Conservation (phyloP, 2,329 filamentous ascomycete species). For the Colletotrichum agaves region DNA sequence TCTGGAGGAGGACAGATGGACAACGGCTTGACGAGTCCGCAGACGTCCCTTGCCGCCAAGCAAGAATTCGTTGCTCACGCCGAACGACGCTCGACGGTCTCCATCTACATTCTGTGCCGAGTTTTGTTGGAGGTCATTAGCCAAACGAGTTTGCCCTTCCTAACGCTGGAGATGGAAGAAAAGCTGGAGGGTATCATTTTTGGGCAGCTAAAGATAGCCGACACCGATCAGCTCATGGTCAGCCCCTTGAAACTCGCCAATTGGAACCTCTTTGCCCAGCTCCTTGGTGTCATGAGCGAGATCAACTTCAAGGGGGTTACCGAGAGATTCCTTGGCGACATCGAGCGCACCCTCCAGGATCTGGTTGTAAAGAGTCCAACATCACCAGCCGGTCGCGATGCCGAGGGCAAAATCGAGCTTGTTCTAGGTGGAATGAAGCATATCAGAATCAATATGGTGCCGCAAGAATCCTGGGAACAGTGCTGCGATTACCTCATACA, state of each 20-base stretch:
- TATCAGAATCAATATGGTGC: slow-evolving; percentile 78
- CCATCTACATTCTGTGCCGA: slow-evolving; percentile 94
- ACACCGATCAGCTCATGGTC: slow-evolving; percentile 80
- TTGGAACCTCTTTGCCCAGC: slow-evolving; percentile 92
- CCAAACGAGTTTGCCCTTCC: slow-evolving; percentile 83
- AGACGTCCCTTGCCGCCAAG: slow-evolving; percentile 57
- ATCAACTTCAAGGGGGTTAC: slow-evolving; percentile 89
- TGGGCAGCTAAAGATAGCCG: slow-evolving; percentile 89
- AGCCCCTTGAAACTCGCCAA: slow-evolving; percentile 91
- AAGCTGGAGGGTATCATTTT: slow-evolving; percentile 97
- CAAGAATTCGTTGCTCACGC: slow-evolving; percentile 82
- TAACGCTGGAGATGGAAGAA: slow-evolving; percentile 92
- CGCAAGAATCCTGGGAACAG: slow-evolving; percentile 81
- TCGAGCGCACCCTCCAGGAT: slow-evolving; percentile 82
- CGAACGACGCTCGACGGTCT: slow-evolving; percentile 91
- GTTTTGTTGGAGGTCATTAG: slow-evolving; percentile 94
- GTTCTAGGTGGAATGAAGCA: slow-evolving; percentile 93
- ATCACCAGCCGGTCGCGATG: slow-evolving; percentile 66
- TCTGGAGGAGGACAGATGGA: slow-evolving; percentile 45
- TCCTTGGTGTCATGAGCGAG: slow-evolving; percentile 96
- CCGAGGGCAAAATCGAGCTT: slow-evolving; percentile 85
- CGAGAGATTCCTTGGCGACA: slow-evolving; percentile 81
- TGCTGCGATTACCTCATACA: slow-evolving; percentile 90
- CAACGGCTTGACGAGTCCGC: slow-evolving; percentile 44
- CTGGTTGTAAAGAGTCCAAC: slow-evolving; percentile 75